Evolutionary conservation across 441 rosid species (phyloP), one percentile per base, ranked within the genome.

Genomic region (Pelargonium myrrhifolium): DNA sequence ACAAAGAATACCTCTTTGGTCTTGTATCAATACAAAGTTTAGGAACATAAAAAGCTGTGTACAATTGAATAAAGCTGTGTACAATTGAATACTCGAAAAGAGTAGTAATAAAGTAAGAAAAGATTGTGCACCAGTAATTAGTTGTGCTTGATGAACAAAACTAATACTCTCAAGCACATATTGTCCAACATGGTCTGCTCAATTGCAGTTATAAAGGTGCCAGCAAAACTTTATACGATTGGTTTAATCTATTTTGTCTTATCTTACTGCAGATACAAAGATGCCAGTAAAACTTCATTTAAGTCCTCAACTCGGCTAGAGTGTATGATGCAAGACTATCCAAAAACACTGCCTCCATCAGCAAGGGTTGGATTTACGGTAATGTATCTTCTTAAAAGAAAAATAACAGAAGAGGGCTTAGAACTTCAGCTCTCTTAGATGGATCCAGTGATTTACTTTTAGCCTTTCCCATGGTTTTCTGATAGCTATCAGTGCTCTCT

Each of bases 261-360:
- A 71, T 64, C 42, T 51, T 26, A 35, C 61, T 72, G 77, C 80
- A 89, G 98, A 74, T 90, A 93, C 73, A 90, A 89, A 81, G 97
- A 91, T 86, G 85, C 89, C 35, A 89, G 79, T 76, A 93, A 89
- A 84, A 85, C 97, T 70, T 78, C 89, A 68, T 91, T 94, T 62
- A 91, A 87, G 78, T 94, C 99, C 73, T 91, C 99, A 67, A 89
- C 99, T 77, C 84, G 97, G 59, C 84, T 94, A 24, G 97, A 94
- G 77, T 94, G 99, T 68, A 89, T 89, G 99, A 94, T 94, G 99
- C 99, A 91, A 83, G 97, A 94, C 79, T 94, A 91, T 81, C 99
- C 99, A 56, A 89, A 91, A 77, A 94, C 99, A 43, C 73, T 94
- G 79, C 89, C 97, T 58, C 87, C 96, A 43, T 74, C 96, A 14